Evolutionary conservation across 2,329 filamentous ascomycete genomes (phyloP).

Genomic region (Cadophora sp.): DNA sequence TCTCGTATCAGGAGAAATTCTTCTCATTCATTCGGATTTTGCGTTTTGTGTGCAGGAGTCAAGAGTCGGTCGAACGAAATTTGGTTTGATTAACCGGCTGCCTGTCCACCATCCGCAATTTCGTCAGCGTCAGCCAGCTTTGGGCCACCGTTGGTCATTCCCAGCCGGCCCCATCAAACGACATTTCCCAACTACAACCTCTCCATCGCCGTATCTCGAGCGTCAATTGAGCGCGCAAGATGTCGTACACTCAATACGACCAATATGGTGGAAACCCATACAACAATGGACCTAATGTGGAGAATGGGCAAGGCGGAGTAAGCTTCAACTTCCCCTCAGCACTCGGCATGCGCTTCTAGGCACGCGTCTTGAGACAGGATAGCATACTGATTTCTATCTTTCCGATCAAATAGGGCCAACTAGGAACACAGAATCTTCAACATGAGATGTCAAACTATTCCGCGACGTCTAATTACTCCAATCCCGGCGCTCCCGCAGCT

Average conservation of each 20-base stretch:
- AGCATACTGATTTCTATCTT: constrained; percentile 11
- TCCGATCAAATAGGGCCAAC: constrained; percentile 23
- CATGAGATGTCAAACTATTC: constrained; percentile 42
- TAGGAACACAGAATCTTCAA: constrained; percentile 33
- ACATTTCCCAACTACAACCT: not conserved
- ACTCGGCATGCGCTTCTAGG: not conserved
- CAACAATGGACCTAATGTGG: constrained; percentile 55
- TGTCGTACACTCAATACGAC: constrained; percentile 69
- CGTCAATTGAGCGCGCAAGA: constrained; percentile 49
- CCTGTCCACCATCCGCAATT: not conserved
- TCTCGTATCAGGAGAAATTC: too few relatives aligned
- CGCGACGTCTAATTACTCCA: constrained; percentile 38
- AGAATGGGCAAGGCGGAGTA: constrained; percentile 43
- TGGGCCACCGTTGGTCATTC: not conserved
- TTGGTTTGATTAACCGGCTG: not conserved
- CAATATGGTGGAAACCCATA: constrained; percentile 65
- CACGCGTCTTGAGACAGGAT: not conserved
- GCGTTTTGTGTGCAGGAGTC: not conserved
- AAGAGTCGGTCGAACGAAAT: not conserved
- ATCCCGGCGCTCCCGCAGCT: constrained; percentile 35
- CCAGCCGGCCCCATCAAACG: not conserved
- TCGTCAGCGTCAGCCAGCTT: not conserved
- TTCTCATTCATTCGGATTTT: not conserved
- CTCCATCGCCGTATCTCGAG: constrained; percentile 3
- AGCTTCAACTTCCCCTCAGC: constrained; percentile 17